Percentiles rank a stretch among this genome's conserved stretches.
Evolutionary conservation across 176 grass and related monocot species (phyloP).

Genomic region (Puccinellia tenuiflora): DNA sequence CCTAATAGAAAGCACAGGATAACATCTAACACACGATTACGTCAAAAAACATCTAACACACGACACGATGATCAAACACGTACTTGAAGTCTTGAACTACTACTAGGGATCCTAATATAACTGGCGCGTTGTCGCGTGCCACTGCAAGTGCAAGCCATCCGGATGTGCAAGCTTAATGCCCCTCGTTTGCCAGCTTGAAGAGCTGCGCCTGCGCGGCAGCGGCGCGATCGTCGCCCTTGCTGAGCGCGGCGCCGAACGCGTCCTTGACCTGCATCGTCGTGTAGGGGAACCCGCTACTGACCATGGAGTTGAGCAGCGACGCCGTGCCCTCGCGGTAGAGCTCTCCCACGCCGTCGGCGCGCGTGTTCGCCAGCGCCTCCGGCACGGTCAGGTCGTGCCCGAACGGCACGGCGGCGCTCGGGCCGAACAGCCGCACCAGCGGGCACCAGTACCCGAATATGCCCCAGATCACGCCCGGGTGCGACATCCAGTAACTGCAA

Average conservation of each 20-base stretch:
- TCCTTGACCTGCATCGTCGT: constrained; percentile 70
- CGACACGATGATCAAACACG: background rate
- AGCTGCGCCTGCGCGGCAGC: constrained; percentile 57
- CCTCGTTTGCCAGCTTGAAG: constrained; percentile 72
- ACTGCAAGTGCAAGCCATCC: background rate
- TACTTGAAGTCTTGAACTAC: too few species aligned
- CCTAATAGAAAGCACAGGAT: background rate
- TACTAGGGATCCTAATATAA: background rate
- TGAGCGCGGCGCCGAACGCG: constrained; percentile 41
- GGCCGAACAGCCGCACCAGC: constrained; percentile 44
- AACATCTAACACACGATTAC: too few species aligned
- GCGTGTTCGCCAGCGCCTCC: constrained; percentile 65
- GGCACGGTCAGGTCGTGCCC: constrained; percentile 61
- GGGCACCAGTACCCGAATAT: constrained; percentile 74
- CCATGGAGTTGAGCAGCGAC: constrained; percentile 82
- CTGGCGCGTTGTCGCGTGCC: background rate
- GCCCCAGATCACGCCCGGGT: constrained; percentile 53
- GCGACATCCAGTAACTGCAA: constrained; percentile 70
- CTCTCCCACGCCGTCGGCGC: constrained; percentile 54
- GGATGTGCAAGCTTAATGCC: background rate
- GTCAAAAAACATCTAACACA: too few species aligned
- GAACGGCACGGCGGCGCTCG: constrained; percentile 37
- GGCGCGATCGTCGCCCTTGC: constrained; percentile 29
- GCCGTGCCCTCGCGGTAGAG: constrained; percentile 81
- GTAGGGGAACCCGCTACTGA: constrained; percentile 44